Base-by-base conservation (phyloP, 192 early-diverging fungal genomes). In the Coemansia sp. region DNA sequence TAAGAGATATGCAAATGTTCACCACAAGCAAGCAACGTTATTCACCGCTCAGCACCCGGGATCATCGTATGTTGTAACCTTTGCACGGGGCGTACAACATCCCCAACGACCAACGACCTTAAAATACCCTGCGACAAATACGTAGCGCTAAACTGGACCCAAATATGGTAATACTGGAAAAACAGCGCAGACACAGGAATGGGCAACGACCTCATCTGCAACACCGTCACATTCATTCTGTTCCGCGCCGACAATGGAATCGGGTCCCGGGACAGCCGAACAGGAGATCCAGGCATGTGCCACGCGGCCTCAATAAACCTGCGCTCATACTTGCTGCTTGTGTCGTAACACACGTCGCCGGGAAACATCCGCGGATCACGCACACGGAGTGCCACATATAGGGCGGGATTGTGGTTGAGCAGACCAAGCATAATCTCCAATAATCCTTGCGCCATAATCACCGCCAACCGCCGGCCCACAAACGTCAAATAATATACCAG, bases 361-460 rank as follows among this genome's bases (percentile, higher is more conserved):
- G 97, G 94, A 36, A 99, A 74, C 61, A 93, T 80, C 34, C 79
- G 86, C 7, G 93, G 91, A 66, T 97, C 93, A 60, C 93, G 92
- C 26, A 96, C 49, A 23, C 95, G 82, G 31, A 95, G 64, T 83
- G 94, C 86, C n/a, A 97, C 81, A 25, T 93, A 94, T 83, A 97
- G 97, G 10, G 97, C 74, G 12, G 97, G 97, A 67, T 96, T 97
- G 68, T 99, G 97, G 68, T 99, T 99, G 21, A 99, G 74, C 48
- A 95, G 84, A 0, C 91, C 93, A 15, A 99, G 74, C 3, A 91
- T 20, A 10, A 94, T 90, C 70, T 99, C 94, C 74, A 92, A 74
- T 3, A 86, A 68, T 1, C 88, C 92, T 66, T 95, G 92, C 3
- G 90, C 80, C 58, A 87, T 83, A 20, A 96, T 87, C 20, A 96